Evolutionary conservation across 768 basidiomycete genomes (phyloP).

Genomic region (Boletus sensibilis): DNA sequence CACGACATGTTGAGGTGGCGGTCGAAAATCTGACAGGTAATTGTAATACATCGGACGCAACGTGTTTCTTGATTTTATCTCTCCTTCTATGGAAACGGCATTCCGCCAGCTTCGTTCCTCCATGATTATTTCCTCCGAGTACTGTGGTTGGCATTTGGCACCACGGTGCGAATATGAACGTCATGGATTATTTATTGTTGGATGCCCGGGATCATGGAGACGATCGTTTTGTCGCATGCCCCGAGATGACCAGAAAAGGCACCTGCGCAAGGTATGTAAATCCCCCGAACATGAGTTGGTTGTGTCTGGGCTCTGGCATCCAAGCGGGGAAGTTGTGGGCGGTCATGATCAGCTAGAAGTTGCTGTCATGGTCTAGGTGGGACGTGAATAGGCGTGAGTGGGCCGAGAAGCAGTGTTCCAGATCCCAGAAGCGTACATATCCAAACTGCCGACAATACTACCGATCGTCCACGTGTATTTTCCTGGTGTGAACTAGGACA

Average conservation of each 20-base stretch:
- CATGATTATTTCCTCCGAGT: slow-evolving; percentile 13
- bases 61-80: slow-evolving; percentile 6
- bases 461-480: slow-evolving; percentile 13
- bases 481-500: slow-evolving; percentile 2
- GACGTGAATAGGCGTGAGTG: slow-evolving; percentile 2
- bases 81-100: background rate
- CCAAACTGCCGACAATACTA: slow-evolving; percentile 13
- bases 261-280: slow-evolving; percentile 6
- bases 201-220: slow-evolving; percentile 12
- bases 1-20: slow-evolving; percentile 14
- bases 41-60: slow-evolving; percentile 14
- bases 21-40: slow-evolving; percentile 19
- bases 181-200: slow-evolving; percentile 5
- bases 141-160: slow-evolving; percentile 13
- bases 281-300: slow-evolving; percentile 8
- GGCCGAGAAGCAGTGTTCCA: background rate
- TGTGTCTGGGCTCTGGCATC: slow-evolving; percentile 1
- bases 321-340: background rate
- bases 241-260: background rate
- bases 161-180: slow-evolving; percentile 3
- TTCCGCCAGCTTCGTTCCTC: background rate
- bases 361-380: background rate
- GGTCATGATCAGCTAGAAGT: background rate
- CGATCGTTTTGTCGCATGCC: slow-evolving; percentile 3
- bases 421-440: background rate